Evolutionary conservation across 495 filamentous ascomycete species (phyloP), one percentile per base, ranked within the genome.

Genomic region (Bathelium albidoporum): DNA sequence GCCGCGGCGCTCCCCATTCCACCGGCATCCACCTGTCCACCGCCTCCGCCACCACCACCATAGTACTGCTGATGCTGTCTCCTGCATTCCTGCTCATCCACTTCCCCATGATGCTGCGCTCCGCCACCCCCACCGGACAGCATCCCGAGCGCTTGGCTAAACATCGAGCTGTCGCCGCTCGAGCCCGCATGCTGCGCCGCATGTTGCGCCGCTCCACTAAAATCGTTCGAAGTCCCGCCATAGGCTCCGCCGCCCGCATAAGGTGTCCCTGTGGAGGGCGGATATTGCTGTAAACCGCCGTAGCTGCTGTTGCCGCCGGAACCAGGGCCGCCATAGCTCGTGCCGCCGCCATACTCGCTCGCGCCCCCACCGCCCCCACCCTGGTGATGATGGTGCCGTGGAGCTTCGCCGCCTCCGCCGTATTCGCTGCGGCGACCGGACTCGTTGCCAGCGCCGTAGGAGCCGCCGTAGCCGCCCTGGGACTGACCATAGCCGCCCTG

Each of bases 1-100:
- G 86, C 86, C 3, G 85, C 85, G 0, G 84, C 86, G 0, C 79
- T 76, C 20, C 86, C 86, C 20, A 88, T 73, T 60, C 76, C 71
- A 24, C 60, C 66, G 16, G 69, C 69, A 28, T 58, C 68, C 1
- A 66, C 68, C 59, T 63, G 59, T 9, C 71, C 64, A 9, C 70
- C 64, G n/a, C 73, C 68, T 41, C 66, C 68, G 2, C 70, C 71
- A 1, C 69, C 71, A 14, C 76, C 77, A 16, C 77, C 78, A 64
- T 87, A 88, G 64, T 85, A 69, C 16, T 75, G 67, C 73, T 85
- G 75, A 68, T 89, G 86, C 2, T 82, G 74, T 24, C 75, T 65
- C 0, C 86, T 78, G 18, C 79, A 79, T 1, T 81, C 73, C 24
- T 76, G 59, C 75, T 89, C 85, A 68, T 88, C 83, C 29, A 87